These are phyloP conservation scores for Beauveria scarabaeidicola DNA, from an alignment of 2,329 filamentous ascomycete species.

Conservation along the genomic window DNA sequence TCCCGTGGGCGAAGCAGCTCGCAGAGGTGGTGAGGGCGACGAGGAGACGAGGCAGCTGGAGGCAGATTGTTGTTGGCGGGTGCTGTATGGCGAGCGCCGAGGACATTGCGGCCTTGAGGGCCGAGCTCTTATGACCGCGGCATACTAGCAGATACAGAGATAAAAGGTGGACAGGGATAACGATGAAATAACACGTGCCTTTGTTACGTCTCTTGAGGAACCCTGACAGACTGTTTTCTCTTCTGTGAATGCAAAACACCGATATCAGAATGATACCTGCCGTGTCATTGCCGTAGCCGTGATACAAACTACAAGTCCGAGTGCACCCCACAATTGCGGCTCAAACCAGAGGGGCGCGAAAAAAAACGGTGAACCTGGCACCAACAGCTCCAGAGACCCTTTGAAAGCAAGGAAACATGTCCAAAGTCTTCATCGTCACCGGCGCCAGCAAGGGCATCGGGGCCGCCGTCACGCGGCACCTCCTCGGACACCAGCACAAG, in stretches of 20 bases:
- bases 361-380: too few species aligned
- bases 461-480: conserved; percentile 42
- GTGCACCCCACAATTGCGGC: background rate
- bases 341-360: background rate
- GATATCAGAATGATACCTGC: too few species aligned
- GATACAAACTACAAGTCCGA: background rate
- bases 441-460: conserved; percentile 58
- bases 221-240: too few species aligned
- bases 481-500: conserved; percentile 47
- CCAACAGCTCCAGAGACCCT: background rate
- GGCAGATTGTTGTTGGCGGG: conserved; percentile 40
- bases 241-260: too few species aligned
- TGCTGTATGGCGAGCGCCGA: conserved; percentile 41
- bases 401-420: conserved; percentile 24
- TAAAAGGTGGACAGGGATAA: too few species aligned
- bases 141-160: too few species aligned
- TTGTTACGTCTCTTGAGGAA: too few species aligned
- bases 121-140: background rate
- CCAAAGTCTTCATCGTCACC: conserved; percentile 63
- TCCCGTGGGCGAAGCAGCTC: conserved; percentile 39
- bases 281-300: background rate
- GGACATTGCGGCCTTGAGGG: conserved; percentile 24
- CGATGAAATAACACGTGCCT: too few species aligned
- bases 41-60: conserved; percentile 31
- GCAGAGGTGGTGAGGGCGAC: conserved; percentile 31